A percentile compares a stretch with the other conserved stretches of the same genome.
Evolutionary conservation across 257 asterid genomes (phyloP).

Genomic region (Nyctanthes arbortristis): DNA sequence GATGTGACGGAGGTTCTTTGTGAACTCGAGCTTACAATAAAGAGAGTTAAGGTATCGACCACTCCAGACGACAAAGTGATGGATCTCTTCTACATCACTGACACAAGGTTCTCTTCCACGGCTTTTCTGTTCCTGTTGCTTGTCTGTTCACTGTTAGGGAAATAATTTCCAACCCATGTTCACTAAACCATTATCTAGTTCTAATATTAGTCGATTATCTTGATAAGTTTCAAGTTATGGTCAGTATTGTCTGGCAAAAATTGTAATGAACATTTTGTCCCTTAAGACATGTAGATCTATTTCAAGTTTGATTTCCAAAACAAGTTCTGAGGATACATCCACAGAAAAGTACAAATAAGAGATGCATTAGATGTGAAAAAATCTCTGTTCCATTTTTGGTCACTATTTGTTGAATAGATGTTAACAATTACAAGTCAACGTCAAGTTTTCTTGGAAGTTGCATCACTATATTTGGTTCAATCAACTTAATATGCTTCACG

Average conservation of each 20-base stretch:
- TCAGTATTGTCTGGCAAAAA: no score
- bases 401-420: background rate
- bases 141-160: background rate
- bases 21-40: constrained; percentile 48
- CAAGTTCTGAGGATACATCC: background rate
- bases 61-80: constrained; percentile 57
- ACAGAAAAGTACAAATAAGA: no score
- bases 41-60: constrained; percentile 55
- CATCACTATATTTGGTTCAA: background rate
- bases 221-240: background rate
- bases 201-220: background rate
- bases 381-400: background rate
- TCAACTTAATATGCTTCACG: background rate
- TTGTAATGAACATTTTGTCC: background rate
- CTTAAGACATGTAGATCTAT: background rate
- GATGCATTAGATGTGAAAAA: background rate
- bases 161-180: background rate
- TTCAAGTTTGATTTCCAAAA: background rate
- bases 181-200: background rate
- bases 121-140: background rate
- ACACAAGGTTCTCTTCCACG: constrained; percentile 28
- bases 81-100: constrained; percentile 58
- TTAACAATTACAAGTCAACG: background rate
- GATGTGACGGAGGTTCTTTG: constrained; percentile 55
- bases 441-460: background rate